Evolutionary conservation across 148 eudicot genomes (phyloP), one percentile per base, ranked within the genome.

Genomic region (Rhododendron ferrugineum): DNA sequence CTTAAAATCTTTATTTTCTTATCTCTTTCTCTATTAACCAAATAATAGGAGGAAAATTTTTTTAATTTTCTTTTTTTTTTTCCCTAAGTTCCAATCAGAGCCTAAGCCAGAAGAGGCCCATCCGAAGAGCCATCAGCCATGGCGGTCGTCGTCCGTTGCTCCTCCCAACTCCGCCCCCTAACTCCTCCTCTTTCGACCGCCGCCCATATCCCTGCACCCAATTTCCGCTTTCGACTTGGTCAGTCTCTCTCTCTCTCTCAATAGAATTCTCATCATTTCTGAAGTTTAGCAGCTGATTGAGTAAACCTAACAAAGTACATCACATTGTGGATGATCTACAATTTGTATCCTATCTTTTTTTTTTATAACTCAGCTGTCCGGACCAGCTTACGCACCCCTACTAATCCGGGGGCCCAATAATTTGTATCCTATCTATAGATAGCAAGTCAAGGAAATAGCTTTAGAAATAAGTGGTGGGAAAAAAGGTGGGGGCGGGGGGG

Each of bases 101-200:
- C n/a, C n/a, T n/a, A n/a, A n/a, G 36, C 36, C 3, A 2, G 36
- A 34, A 47, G 13, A 47, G 50, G 50, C 50, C 5, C 18, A n/a
- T 73, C 34, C 20, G n/a, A 4, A 32, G 22, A 14, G 26, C 84
- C 78, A 88, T 87, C 44, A 40, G 44, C 44, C 49, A 9, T 46
- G 90, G 66, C 89, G 34, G 88, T 88, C 89, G 82, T 81, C 49
- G 76, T 82, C 75, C 88, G 78, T n/a, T 87, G 91, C 79, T 86
- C 85, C 78, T 81, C 87, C 36, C 75, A 85, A 3, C 78, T 89
- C 46, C 72, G 82, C 79, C 89, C 22, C 86, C 88, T 37, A 85
- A 86, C 54, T 62, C 79, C 28, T 16, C 85, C 78, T 34, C 37
- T 46, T 58, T 72, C 7, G 49, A n/a, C 62, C 50, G 47, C 22